Evolutionary conservation across 352 stramenopile species (phyloP).

Genomic region (Pythium aquatile): DNA sequence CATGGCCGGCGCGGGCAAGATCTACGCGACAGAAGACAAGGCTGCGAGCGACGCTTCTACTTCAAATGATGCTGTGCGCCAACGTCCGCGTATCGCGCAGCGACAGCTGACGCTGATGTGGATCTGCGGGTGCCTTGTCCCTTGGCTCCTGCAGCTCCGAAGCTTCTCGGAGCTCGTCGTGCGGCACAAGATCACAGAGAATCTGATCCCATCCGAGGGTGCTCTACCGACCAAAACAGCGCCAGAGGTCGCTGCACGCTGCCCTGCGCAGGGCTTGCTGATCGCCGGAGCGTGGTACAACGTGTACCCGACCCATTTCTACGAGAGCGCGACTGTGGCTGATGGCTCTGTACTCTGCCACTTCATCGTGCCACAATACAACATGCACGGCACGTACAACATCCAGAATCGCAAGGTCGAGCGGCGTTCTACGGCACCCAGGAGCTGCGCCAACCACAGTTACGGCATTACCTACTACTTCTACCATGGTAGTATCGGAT

Average conservation of each 20-base stretch:
- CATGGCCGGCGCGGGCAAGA: neutral
- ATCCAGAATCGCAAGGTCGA: neutral
- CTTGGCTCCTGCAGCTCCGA: neutral
- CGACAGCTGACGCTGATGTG: neutral
- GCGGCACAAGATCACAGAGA: neutral
- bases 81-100: neutral
- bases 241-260: neutral
- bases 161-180: neutral
- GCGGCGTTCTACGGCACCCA: neutral
- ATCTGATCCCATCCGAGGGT: neutral
- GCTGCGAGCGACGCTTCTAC: too few relatives aligned
- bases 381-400: neutral
- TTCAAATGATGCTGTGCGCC: too few relatives aligned
- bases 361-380: neutral
- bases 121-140: neutral
- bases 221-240: neutral
- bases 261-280: neutral
- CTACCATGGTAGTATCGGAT: neutral
- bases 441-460: neutral
- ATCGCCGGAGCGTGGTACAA: neutral
- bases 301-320: neutral
- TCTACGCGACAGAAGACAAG: neutral
- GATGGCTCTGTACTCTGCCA: neutral
- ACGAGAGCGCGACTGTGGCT: neutral
- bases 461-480: neutral